Evolutionary conservation across 192 early-diverging fungal species (phyloP), one percentile per base, ranked within the genome.

Genomic region (Chytriomyces hyalinus): DNA sequence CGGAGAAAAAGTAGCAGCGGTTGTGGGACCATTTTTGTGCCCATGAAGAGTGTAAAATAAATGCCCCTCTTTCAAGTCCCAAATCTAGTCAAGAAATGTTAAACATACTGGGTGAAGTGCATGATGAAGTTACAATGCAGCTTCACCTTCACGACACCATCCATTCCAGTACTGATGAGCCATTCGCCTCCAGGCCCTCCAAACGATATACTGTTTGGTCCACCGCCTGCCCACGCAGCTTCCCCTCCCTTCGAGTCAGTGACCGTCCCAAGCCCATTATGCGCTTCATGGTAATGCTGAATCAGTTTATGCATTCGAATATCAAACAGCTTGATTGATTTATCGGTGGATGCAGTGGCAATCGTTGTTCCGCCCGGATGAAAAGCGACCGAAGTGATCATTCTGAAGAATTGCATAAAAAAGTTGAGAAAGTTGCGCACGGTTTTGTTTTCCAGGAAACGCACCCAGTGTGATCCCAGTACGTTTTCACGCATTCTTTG

Each of bases 21-120:
- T 87, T 0, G 89, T 90, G 13, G 89, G 85, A 6, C 89, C 89
- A 49, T 80, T 24, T 67, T 86, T 83, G 76, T 90, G 89, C 5
- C 89, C 89, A 74, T 90, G 85, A 13, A 90, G 78, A 22, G 89
- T 89, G 75, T 90, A 90, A 61, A 89, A 89, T 49, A 90, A 70
- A 74, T 88, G 88, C 0, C 89, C 89, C 78, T 90, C 89, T 61
- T 86, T 87, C 26, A 90, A 49, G 78, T 90, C 89, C 88, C 88
- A 90, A 63, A 90, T 84, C 84, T 87, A 48, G 15, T 45, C n/a
- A 70, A 51, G 5, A n/a, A 46, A 73, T 48, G 2, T 22, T 17
- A 13, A 53, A 3, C 43, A 26, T 36, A 26, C 24, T 26, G 24
- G 24, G 36, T 60, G 17, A 4, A 80, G 26, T 67, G 4, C n/a